Conservation (phyloP, 495 filamentous ascomycete species). For the Neurospora pannonica region DNA sequence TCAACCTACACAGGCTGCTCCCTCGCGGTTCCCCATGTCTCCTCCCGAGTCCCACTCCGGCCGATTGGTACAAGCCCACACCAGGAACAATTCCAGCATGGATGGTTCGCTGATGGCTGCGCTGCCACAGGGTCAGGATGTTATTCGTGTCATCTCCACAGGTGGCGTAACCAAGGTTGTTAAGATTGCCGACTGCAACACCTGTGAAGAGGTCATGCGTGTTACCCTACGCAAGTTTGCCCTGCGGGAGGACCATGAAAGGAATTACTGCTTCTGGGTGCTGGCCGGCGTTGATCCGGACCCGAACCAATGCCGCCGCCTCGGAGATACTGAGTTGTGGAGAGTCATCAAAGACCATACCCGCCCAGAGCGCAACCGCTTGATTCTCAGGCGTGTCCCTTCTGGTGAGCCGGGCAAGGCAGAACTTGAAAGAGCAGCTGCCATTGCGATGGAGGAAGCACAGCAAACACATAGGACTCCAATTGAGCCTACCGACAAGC, state of each 20-base stretch:
- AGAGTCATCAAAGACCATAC: constrained; percentile 67
- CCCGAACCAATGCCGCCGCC: constrained; percentile 62
- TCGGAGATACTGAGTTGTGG: constrained; percentile 78
- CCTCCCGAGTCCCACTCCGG: constrained; percentile 31
- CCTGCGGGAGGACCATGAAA: constrained; percentile 62
- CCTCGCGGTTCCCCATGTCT: constrained; percentile 28
- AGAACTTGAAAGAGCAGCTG: constrained; percentile 72
- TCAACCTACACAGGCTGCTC: constrained; percentile 22
- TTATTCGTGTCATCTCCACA: constrained; percentile 86
- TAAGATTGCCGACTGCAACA: constrained; percentile 80
- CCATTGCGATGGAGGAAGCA: constrained; percentile 71
- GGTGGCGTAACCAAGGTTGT: constrained; percentile 86
- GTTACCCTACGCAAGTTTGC: constrained; percentile 75
- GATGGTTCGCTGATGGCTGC: constrained; percentile 75
- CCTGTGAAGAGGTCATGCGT: constrained; percentile 80
- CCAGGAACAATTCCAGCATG: constrained; percentile 59
- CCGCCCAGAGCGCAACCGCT: constrained; percentile 71
- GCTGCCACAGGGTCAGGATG: constrained; percentile 66
- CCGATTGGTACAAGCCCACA: constrained; percentile 41
- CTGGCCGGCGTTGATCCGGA: constrained; percentile 77
- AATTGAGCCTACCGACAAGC: constrained; percentile 53
- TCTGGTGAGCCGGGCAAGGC: constrained; percentile 73
- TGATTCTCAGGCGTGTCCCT: constrained; percentile 85
- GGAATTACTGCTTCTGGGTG: constrained; percentile 76
- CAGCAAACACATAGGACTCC: constrained; percentile 63